Evolutionary conservation across 2,329 filamentous ascomycete genomes (phyloP).

Genomic region (Botryosphaeria dothidea): DNA sequence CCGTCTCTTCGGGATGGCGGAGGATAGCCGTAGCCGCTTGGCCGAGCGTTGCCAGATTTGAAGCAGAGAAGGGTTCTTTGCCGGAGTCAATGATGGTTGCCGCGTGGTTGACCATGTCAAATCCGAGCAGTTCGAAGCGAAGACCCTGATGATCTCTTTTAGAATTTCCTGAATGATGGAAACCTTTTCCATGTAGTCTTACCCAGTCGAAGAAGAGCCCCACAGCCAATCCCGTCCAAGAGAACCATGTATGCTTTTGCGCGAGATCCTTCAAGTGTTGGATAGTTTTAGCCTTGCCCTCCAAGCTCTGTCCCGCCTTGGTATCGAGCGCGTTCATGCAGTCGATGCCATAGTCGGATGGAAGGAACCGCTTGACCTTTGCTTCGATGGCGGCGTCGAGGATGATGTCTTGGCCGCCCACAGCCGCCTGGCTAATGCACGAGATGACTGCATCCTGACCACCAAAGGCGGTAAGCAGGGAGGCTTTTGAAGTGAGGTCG

Average conservation of each 20-base stretch:
- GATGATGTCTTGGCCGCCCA: slow-evolving; percentile 51
- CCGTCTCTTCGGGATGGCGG: slow-evolving; percentile 51
- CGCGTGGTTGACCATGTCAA: slow-evolving; percentile 42
- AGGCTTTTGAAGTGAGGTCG: slow-evolving; percentile 48
- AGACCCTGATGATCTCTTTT: slow-evolving; percentile 26
- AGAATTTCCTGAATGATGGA: too few relatives aligned
- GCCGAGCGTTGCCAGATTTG: slow-evolving; percentile 54
- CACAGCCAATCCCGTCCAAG: slow-evolving; percentile 61
- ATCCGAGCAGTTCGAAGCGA: not conserved
- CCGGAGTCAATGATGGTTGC: slow-evolving; percentile 58
- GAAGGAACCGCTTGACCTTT: slow-evolving; percentile 62
- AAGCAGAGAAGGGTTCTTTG: slow-evolving; percentile 52
- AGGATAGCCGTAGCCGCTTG: slow-evolving; percentile 55
- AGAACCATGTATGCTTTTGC: slow-evolving; percentile 46
- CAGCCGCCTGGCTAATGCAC: slow-evolving; percentile 43
- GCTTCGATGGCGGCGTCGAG: slow-evolving; percentile 61
- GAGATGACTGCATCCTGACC: slow-evolving; percentile 60
- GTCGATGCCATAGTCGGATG: slow-evolving; percentile 61
- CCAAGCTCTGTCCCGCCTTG: not conserved
- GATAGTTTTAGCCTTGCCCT: not conserved
- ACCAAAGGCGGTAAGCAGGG: slow-evolving; percentile 52
- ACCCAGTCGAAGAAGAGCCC: slow-evolving; percentile 64
- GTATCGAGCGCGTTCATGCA: slow-evolving; percentile 47
- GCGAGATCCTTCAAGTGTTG: not conserved
- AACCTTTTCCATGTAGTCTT: not conserved